Evolutionary conservation across 1,284 basidiomycete species (phyloP), one percentile per base, ranked within the genome.

Genomic region (Trametes sp.): DNA sequence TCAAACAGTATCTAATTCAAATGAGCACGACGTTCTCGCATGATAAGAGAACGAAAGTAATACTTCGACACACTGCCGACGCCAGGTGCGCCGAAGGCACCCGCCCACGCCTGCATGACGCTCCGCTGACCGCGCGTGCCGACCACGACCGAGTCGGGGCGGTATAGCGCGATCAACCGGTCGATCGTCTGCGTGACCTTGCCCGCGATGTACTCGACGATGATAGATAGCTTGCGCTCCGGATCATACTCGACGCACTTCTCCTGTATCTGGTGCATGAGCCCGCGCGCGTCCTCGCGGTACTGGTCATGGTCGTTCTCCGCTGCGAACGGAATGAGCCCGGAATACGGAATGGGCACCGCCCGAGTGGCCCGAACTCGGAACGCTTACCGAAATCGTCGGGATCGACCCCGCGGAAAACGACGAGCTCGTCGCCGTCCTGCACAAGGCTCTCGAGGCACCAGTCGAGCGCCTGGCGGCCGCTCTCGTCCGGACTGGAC

Each of bases 201-300:
- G 35, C 97, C 97, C 0, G 95, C 93, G 44, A 98, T 93, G 72
- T 94, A 96, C 79, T 98, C 97, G 60, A 98, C 88, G 53, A 98
- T 92, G 64, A 98, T 87, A 0, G 93, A 96, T 36, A 98, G 86
- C 79, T 90, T 92, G 52, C 94, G 87, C 35, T 93, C 87, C 8
- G 90, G 82, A 59, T 95, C 93, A 60, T 86, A 87, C 70, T 95
- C 91, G 48, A 87, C 84, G 70, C 91, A 94, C 78, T 93, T 93
- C 68, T 88, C 88, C 73, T 96, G 87, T 21, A 98, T 89, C 29
- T 80, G 80, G n/a, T 83, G 83, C 83, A 98, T 89, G 23, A 98
- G 83, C 19, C 91, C 87, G 57, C 91, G 84, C 0, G 96, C 97
- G 62, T 97, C 94, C 45, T 97, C 95, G 23, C 95, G 85, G 19